phyloP scores from a whole-genome alignment of 2,329 filamentous ascomycete species.

The Ilyonectria robusta region DNA sequence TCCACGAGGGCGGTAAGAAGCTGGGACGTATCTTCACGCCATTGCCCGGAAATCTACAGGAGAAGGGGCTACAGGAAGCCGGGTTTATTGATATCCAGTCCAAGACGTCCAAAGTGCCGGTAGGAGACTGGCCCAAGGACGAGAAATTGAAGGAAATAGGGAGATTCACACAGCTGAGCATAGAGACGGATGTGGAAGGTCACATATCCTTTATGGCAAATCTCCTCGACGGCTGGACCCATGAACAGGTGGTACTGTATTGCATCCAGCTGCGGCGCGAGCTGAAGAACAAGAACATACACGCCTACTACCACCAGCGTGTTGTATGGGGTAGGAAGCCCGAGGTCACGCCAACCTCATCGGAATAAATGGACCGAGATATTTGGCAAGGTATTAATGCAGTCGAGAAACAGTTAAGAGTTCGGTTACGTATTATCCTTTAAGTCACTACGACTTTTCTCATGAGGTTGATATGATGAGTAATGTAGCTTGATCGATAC shows the following conservation, averaged over 20 bases:
- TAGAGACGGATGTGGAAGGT: constrained; percentile 55
- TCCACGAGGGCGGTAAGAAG: constrained; percentile 48
- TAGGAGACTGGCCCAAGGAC: constrained; percentile 40
- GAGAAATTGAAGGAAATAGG: constrained; percentile 38
- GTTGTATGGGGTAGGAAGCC: constrained; percentile 45
- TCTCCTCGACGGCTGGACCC: constrained; percentile 54
- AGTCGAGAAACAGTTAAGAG: too few species aligned
- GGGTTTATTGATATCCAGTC: constrained; percentile 40
- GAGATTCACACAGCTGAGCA: constrained; percentile 48
- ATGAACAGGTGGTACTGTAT: constrained; percentile 51
- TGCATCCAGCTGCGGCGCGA: constrained; percentile 52
- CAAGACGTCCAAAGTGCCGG: constrained; percentile 41
- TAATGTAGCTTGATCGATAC: too few species aligned
- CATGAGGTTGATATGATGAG: too few species aligned
- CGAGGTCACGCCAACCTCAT: neutral
- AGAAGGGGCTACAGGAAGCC: constrained; percentile 37
- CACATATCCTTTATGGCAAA: constrained; percentile 50
- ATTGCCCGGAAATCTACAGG: constrained; percentile 27
- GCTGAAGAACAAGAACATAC: constrained; percentile 43
- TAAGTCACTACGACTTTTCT: too few species aligned
- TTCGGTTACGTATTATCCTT: too few species aligned
- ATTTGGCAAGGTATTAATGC: neutral
- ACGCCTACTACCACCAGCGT: constrained; percentile 49
- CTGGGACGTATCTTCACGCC: constrained; percentile 49
- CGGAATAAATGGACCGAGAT: neutral